Conservation (phyloP, 163 green algal species). For the Trebouxia gelatinosa region DNA sequence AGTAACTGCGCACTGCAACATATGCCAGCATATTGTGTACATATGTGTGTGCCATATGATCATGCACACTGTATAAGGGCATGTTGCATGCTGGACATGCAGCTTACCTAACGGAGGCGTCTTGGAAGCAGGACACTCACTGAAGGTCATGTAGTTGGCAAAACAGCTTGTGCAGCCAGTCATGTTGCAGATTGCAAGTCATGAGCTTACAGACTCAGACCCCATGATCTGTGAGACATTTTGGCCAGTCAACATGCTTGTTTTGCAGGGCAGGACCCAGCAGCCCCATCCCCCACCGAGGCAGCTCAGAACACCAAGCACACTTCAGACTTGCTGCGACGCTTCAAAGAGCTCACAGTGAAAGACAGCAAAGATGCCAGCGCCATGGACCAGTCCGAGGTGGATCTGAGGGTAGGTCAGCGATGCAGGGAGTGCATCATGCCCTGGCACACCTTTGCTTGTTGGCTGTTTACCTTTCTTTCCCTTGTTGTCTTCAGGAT, state of each 20-base stretch:
- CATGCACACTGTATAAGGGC: too few species aligned
- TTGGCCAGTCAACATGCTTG: background rate
- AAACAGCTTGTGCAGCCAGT: background rate
- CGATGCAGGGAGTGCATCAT: too few species aligned
- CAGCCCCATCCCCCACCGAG: slow-evolving; percentile 46
- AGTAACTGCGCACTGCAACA: background rate
- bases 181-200: background rate
- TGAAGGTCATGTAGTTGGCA: background rate
- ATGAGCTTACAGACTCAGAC: too few species aligned
- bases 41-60: too few species aligned
- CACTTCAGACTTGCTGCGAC: slow-evolving; percentile 60
- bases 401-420: slow-evolving; percentile 35
- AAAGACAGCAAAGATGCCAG: slow-evolving; percentile 44
- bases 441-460: too few species aligned
- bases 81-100: too few species aligned
- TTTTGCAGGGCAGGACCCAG: slow-evolving; percentile 40
- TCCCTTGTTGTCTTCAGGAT: too few species aligned
- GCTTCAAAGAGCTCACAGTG: slow-evolving; percentile 59
- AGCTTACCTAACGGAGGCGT: too few species aligned
- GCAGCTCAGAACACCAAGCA: slow-evolving; percentile 50
- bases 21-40: too few species aligned
- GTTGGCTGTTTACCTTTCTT: too few species aligned
- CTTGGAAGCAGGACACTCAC: background rate
- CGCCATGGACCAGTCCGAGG: slow-evolving; percentile 45
- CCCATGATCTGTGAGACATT: too few species aligned